These are phyloP conservation scores for Leptodermis oblonga DNA, from an alignment of 257 asterid genomes.

Conservation along the genomic window DNA sequence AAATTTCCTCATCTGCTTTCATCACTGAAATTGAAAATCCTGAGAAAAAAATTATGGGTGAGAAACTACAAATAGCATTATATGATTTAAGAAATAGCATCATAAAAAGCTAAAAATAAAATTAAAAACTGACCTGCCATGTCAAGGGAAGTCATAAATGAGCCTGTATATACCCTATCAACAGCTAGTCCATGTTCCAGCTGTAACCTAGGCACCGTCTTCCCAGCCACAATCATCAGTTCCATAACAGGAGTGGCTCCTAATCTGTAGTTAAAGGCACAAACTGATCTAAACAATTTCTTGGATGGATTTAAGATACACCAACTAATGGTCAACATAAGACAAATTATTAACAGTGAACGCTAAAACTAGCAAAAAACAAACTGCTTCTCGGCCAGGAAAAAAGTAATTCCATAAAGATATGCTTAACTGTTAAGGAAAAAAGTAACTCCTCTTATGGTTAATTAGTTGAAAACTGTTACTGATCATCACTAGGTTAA, in stretches of 20 bases:
- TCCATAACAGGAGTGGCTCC: constrained; percentile 96
- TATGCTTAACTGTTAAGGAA: not conserved
- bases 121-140: constrained; percentile 78
- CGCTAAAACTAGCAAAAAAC: not conserved
- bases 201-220: constrained; percentile 84
- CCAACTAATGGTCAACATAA: not conserved
- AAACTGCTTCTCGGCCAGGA: not conserved
- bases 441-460: not conserved
- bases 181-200: constrained; percentile 95
- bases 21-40: constrained; percentile 93
- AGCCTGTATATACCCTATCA: constrained; percentile 95
- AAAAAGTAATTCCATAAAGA: not conserved
- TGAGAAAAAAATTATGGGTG: constrained; percentile 27
- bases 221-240: constrained; percentile 96
- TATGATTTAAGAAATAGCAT: not conserved
- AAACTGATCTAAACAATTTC: constrained; percentile 9
- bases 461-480: not conserved
- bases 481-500: not conserved
- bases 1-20: constrained; percentile 68
- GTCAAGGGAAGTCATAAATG: constrained; percentile 97
- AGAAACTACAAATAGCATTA: constrained; percentile 15
- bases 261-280: constrained; percentile 47
- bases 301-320: not conserved
- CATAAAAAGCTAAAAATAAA: too few species aligned
- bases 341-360: not conserved